Percentiles rank a stretch among this genome's conserved stretches.
Conservation (phyloP, 169 alveolate genomes). For the Cryptosporidium sp. region DNA sequence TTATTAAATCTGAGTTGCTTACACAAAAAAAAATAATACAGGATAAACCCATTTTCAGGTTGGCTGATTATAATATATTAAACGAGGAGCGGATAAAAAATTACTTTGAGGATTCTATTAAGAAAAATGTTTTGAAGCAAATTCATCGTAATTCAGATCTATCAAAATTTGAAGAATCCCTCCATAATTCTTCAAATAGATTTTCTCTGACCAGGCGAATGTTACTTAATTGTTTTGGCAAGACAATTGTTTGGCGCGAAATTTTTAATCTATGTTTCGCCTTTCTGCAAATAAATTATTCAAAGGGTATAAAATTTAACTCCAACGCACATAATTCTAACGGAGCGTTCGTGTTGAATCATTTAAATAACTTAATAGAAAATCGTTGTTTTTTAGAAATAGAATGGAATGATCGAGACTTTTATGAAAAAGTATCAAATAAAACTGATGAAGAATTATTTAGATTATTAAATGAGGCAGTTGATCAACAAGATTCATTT, state of each 20-base stretch:
- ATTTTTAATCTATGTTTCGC: conserved; percentile 49
- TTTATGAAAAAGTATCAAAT: conserved; percentile 42
- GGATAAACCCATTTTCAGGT: background rate
- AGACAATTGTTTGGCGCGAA: conserved; percentile 66
- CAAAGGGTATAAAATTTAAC: background rate
- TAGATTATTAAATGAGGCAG: conserved; percentile 35
- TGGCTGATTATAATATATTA: background rate
- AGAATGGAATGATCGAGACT: conserved; percentile 65
- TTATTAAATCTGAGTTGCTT: conserved; percentile 37
- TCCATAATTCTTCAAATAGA: background rate
- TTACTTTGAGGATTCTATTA: conserved; percentile 6
- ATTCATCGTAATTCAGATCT: conserved; percentile 1
- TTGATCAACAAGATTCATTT: background rate
- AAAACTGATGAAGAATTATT: conserved; percentile 51
- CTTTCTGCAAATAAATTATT: conserved; percentile 18
- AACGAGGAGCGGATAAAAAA: background rate
- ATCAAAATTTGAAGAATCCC: background rate
- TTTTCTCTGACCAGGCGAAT: conserved; percentile 1
- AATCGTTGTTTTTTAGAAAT: conserved; percentile 19
- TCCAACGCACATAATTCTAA: background rate
- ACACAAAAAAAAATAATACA: conserved; percentile 2
- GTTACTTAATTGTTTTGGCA: conserved; percentile 35
- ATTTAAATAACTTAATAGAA: conserved; percentile 34
- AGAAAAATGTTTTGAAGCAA: conserved; percentile 18
- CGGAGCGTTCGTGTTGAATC: conserved; percentile 44